These are phyloP conservation scores for Diplodia intermedia DNA, from an alignment of 2,329 filamentous ascomycete genomes.

Conservation along the genomic window DNA sequence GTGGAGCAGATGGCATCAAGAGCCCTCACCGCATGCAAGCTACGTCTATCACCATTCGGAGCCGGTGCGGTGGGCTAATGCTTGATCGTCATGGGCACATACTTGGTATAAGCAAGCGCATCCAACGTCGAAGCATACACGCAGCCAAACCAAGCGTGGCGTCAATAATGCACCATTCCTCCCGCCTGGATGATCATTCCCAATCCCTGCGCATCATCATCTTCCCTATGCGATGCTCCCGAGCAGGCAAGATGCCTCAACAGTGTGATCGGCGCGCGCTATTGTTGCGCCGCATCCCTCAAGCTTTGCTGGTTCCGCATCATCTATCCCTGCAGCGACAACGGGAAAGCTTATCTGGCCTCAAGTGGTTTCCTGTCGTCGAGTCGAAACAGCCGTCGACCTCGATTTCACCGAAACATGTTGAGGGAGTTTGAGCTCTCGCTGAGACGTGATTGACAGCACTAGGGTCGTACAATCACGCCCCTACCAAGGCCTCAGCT, in stretches of 20 bases:
- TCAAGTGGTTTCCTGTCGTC: background rate
- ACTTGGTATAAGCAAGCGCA: background rate
- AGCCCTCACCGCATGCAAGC: slow-evolving; percentile 20
- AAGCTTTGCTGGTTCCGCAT: slow-evolving; percentile 15
- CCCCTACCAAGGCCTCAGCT: background rate
- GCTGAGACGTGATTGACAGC: background rate
- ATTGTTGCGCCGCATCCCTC: background rate
- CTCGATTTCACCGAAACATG: background rate
- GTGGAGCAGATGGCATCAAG: slow-evolving; percentile 11
- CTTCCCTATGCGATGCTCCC: background rate
- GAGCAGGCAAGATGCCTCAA: background rate
- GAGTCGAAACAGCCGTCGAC: no score
- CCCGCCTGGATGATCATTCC: background rate
- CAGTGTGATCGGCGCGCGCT: background rate
- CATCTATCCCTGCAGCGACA: background rate
- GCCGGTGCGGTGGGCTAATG: slow-evolving; percentile 8
- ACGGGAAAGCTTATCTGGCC: background rate
- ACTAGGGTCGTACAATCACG: background rate
- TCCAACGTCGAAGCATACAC: background rate
- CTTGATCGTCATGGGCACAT: background rate
- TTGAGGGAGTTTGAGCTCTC: background rate
- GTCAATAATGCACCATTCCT: background rate
- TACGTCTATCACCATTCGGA: slow-evolving; percentile 11
- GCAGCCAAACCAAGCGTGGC: background rate
- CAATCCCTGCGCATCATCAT: background rate